Evolutionary conservation across 345 rosid species (phyloP).

Genomic region (Geranium brycei): DNA sequence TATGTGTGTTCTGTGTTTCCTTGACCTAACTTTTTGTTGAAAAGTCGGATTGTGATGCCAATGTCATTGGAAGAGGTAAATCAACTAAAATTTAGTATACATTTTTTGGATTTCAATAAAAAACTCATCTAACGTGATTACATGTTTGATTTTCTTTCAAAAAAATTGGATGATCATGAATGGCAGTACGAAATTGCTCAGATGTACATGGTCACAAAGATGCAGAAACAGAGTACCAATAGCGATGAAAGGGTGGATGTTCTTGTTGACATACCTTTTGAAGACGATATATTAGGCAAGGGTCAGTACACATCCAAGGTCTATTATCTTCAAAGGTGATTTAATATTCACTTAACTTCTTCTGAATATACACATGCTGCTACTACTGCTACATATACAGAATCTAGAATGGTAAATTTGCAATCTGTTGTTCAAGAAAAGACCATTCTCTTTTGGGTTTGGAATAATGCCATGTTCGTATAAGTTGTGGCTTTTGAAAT

Average conservation of each 20-base stretch:
- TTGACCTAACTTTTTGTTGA: background rate
- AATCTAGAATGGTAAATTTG: background rate
- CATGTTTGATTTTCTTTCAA: background rate
- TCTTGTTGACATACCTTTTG: slow-evolving; percentile 32
- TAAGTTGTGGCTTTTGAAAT: too few relatives aligned
- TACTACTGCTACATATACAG: background rate
- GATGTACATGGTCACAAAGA: slow-evolving; percentile 49
- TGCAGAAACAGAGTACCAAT: slow-evolving; percentile 49
- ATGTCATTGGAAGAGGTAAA: slow-evolving; percentile 56
- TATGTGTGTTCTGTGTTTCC: background rate
- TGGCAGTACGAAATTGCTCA: slow-evolving; percentile 62
- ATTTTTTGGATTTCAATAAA: background rate
- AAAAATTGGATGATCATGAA: background rate
- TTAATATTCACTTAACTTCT: background rate
- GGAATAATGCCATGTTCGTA: too few relatives aligned
- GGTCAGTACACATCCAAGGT: slow-evolving; percentile 51
- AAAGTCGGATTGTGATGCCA: slow-evolving; percentile 63
- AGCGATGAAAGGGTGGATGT: slow-evolving; percentile 53
- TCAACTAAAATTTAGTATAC: background rate
- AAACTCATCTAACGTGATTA: background rate
- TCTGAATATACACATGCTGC: background rate
- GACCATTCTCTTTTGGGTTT: too few relatives aligned
- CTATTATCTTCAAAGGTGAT: slow-evolving; percentile 54
- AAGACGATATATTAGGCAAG: slow-evolving; percentile 34
- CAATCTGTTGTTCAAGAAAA: too few relatives aligned